Percentiles rank a stretch among this genome's conserved stretches.
These are phyloP conservation scores for Malassezia sp. DNA, from an alignment of 1,284 basidiomycete species.

Conservation along the genomic window DNA sequence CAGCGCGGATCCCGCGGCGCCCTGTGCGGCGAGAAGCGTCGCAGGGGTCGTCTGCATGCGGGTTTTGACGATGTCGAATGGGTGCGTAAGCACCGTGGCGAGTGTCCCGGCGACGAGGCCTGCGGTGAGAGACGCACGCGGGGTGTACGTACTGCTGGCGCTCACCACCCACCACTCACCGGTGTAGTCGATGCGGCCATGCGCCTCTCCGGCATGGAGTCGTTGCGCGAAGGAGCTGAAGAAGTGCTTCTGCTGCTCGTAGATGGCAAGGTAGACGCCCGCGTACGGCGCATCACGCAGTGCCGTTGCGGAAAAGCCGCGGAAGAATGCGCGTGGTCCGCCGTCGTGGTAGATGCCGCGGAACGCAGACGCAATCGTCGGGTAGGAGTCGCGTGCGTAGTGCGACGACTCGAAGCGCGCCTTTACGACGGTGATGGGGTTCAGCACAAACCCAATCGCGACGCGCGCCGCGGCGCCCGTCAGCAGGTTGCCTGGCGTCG, in stretches of 20 bases:
- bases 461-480: conserved; percentile 79
- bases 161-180: conserved; percentile 34
- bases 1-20: conserved; percentile 1
- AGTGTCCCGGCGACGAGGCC: conserved; percentile 35
- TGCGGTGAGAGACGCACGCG: no score
- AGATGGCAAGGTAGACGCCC: conserved; percentile 79
- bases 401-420: conserved; percentile 66
- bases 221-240: conserved; percentile 19
- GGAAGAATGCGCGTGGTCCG: conserved; percentile 71
- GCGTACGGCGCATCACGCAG: conserved; percentile 91
- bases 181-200: conserved; percentile 14
- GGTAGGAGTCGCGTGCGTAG: conserved; percentile 31
- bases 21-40: conserved; percentile 12
- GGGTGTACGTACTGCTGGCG: no score
- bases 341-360: conserved; percentile 53
- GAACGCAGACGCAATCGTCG: conserved; percentile 29
- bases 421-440: conserved; percentile 88
- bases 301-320: conserved; percentile 79
- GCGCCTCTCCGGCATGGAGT: no score
- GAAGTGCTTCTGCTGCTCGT: conserved; percentile 51
- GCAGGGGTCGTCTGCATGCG: conserved; percentile 38
- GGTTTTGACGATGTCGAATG: conserved; percentile 46
- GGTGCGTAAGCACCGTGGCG: conserved; percentile 42
- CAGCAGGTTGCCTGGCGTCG: conserved; percentile 69
- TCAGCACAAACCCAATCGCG: conserved; percentile 72